Percentiles rank a stretch among this genome's conserved stretches.
Evolutionary conservation across 176 grass and related monocot genomes (phyloP).

Genomic region (Avena sativa): DNA sequence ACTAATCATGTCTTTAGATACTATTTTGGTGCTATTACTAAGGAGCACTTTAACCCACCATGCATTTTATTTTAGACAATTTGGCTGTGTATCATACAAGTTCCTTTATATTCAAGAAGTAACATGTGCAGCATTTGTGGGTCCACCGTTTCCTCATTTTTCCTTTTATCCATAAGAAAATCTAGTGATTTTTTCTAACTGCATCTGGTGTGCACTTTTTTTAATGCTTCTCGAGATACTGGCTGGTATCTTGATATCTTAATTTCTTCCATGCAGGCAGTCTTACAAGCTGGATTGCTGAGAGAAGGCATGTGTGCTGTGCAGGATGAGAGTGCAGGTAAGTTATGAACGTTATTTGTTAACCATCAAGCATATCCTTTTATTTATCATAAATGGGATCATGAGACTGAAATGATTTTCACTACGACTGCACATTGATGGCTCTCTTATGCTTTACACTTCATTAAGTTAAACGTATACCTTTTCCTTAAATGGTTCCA

Average conservation of each 20-base stretch:
- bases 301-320: constrained; percentile 91
- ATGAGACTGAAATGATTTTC: constrained; percentile 29
- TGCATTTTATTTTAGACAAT: not conserved
- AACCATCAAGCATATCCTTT: constrained; percentile 20
- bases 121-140: constrained; percentile 22
- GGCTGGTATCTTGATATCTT: constrained; percentile 28
- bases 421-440: not conserved
- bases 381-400: constrained; percentile 24
- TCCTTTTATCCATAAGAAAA: constrained; percentile 26
- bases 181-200: not conserved
- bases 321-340: constrained; percentile 98
- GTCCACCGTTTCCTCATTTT: not conserved
- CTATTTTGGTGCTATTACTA: constrained; percentile 5
- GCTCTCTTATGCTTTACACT: constrained; percentile 15
- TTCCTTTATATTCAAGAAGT: constrained; percentile 39
- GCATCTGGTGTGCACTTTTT: constrained; percentile 10
- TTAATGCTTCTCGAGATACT: constrained; percentile 31
- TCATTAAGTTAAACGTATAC: constrained; percentile 23
- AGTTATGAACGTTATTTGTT: constrained; percentile 39
- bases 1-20: constrained; percentile 38
- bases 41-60: not conserved
- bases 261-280: constrained; percentile 56
- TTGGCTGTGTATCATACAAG: constrained; percentile 35
- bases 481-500: constrained; percentile 24
- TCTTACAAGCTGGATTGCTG: constrained; percentile 84